Percentiles rank a stretch among this genome's conserved stretches.
These are phyloP conservation scores for Clitocybe nebularis DNA, from an alignment of 1,284 basidiomycete genomes.

Conservation along the genomic window DNA sequence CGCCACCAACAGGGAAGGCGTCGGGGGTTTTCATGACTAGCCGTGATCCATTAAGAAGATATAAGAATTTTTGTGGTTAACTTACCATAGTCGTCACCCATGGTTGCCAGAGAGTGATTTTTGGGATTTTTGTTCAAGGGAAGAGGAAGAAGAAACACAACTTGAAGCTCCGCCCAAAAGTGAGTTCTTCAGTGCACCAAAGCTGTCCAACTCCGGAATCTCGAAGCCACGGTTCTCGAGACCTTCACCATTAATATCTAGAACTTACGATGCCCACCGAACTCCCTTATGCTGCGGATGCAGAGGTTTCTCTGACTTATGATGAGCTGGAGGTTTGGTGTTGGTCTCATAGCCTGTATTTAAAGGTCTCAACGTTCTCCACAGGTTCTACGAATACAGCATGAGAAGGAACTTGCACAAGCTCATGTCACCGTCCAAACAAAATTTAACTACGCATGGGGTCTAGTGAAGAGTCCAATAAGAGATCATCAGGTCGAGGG, in stretches of 20 bases:
- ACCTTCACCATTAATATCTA: too few species aligned
- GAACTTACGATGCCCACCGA: constrained; percentile 68
- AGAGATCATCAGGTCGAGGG: constrained; percentile 87
- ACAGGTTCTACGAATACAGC: constrained; percentile 82
- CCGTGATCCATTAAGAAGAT: constrained; percentile 16
- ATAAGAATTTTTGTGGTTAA: constrained; percentile 18
- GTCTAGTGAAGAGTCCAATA: constrained; percentile 85
- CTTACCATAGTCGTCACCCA: constrained; percentile 44
- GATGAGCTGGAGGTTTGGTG: constrained; percentile 81
- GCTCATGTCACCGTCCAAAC: constrained; percentile 92
- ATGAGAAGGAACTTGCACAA: constrained; percentile 82
- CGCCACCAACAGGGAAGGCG: constrained; percentile 11
- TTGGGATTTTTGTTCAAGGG: constrained; percentile 22
- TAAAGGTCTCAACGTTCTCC: constrained; percentile 1
- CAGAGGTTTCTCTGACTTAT: constrained; percentile 81
- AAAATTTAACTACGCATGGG: constrained; percentile 99
- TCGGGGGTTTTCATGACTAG: constrained; percentile 15
- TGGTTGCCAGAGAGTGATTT: constrained; percentile 16
- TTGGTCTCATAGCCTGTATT: too few species aligned
- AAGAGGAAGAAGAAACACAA: constrained; percentile 15
- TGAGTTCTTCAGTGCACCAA: too few species aligned
- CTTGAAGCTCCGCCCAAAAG: constrained; percentile 19
- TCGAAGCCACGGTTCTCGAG: too few species aligned
- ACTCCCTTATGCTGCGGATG: constrained; percentile 95
- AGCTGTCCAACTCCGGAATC: too few species aligned